Base-by-base conservation (phyloP, 345 rosid genomes). In the Citrus glauca region DNA sequence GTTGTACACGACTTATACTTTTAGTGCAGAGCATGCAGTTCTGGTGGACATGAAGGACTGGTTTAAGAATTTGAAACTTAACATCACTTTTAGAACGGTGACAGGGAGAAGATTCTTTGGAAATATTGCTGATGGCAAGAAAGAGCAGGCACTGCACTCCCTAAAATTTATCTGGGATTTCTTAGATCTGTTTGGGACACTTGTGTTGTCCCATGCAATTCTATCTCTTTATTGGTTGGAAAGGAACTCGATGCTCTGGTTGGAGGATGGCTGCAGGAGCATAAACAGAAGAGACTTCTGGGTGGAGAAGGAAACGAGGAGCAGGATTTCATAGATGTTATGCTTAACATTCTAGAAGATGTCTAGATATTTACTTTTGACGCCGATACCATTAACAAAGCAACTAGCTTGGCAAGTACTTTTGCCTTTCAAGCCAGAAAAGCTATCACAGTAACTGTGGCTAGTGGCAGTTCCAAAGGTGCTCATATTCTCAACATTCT, bases 201-300 rank as follows among this genome's bases (percentile, higher is more conserved):
- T 78, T 72, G 78, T 84, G 57, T 20, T 82, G 30, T 77, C 88
- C 0, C 91, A 82, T 6, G 83, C 79, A 3, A 86, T 35, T 35
- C 37, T 0, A 35, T 35, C 37, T 35, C 37, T 35, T 35, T 0
- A 0, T 35, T 6, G 37, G 37, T 6, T 35, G 37, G 37, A 35
- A 35, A 77, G 8, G 87, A 81, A 71, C 62, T 83, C 66, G 87
- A 90, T 45, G 32, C 19, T 25, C n/a, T 87, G 9, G 13, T 81
- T 1, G 75, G 53, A 66, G 73, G 48, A 1, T 87, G 87, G 89
- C 60, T 89, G 9, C 75, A 83, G 30, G 91, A 89, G 78, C 92
- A 88, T 74, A 84, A 85, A 57, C 71, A 78, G 42, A 83, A 25
- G 73, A 57, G 80, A 27, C 1, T 16, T 38, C 37, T 28, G 59